Conservation (phyloP, 352 stramenopile species). For the Globisporangium rhizosaccharum region DNA sequence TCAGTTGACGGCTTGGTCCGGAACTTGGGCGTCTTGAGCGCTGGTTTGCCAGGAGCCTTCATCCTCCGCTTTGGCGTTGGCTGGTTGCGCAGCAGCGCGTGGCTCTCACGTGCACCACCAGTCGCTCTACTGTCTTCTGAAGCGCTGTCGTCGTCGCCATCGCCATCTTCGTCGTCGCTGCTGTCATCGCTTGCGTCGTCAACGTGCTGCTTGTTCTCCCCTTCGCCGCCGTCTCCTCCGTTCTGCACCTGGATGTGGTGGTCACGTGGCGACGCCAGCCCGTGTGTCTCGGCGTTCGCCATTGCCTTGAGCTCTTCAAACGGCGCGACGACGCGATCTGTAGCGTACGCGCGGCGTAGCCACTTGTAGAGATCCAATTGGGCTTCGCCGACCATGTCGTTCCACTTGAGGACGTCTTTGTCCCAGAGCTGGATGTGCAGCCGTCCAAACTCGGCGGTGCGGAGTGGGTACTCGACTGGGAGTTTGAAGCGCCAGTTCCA, state of each 20-base stretch:
- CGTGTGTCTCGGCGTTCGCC: neutral
- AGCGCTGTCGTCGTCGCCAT: slow-evolving; percentile 1
- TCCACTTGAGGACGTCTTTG: slow-evolving; percentile 91
- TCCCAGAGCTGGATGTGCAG: slow-evolving; percentile 92
- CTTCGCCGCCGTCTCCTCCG: neutral
- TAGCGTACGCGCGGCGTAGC: slow-evolving; percentile 59
- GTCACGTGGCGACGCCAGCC: neutral
- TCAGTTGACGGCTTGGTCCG: slow-evolving; percentile 17
- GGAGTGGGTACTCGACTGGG: slow-evolving; percentile 71
- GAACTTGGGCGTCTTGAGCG: slow-evolving; percentile 20
- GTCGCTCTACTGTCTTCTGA: slow-evolving; percentile 12
- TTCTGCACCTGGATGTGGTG: too few relatives aligned
- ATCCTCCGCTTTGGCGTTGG: slow-evolving; percentile 14
- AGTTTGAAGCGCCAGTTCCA: slow-evolving; percentile 93
- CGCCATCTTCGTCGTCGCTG: neutral
- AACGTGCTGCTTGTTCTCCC: neutral
- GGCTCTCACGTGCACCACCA: slow-evolving; percentile 17
- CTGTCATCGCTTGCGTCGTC: neutral
- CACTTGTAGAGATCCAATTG: slow-evolving; percentile 85
- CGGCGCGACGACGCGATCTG: slow-evolving; percentile 44
- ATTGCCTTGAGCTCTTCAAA: slow-evolving; percentile 59
- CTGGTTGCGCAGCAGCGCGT: slow-evolving; percentile 29
- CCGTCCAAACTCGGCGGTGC: slow-evolving; percentile 73
- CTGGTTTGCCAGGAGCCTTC: slow-evolving; percentile 12
- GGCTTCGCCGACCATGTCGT: slow-evolving; percentile 85